Evolutionary conservation across 1,139 yeast species (phyloP), one percentile per base, ranked within the genome.

Genomic region (Candida mesenterica): DNA sequence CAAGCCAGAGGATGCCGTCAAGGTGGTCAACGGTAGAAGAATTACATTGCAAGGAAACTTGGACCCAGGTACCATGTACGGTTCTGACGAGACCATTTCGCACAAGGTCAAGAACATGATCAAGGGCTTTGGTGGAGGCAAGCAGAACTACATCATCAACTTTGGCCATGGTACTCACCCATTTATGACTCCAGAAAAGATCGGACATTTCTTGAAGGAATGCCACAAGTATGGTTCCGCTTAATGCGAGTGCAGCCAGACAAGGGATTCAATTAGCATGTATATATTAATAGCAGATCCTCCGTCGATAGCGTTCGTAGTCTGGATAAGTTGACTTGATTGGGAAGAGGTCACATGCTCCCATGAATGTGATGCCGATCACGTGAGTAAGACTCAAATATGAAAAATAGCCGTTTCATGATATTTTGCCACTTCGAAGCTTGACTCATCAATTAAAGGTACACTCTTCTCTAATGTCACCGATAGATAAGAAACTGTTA

Each of bases 101-200:
- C 61, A 72, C 42, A 89, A 89, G 62, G 96, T 87, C 17, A 86
- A 86, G 61, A 73, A 72, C 45, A 92, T 92, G 98, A 82, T 92
- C 44, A 61, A 72, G 44, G 95, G 92, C 5, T 92, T 92, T 55
- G 94, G 94, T 13, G 95, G 95, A 31, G 97, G 97, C 18, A 89
- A 88, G 58, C 81, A 86, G 55, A 77, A 82, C 54, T 92, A 92
- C 62, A 90, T 92, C 46, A 82, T 90, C 48, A 92, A 92, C 65
- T 84, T 92, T 57, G 98, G 98, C 32, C 98, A 92, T 54, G 98
- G 98, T 19, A 92, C 97, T 22, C 97, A 89, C 58, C 97, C 97
- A 16, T 87, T 86, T 61, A 87, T 92, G 95, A 84, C 87, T 47
- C 96, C 97, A 7, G 96, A 85, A 46, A 84, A 83, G 59, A 75